Evolutionary conservation across 768 basidiomycete species (phyloP).

Genomic region (Clathrus columnatus): DNA sequence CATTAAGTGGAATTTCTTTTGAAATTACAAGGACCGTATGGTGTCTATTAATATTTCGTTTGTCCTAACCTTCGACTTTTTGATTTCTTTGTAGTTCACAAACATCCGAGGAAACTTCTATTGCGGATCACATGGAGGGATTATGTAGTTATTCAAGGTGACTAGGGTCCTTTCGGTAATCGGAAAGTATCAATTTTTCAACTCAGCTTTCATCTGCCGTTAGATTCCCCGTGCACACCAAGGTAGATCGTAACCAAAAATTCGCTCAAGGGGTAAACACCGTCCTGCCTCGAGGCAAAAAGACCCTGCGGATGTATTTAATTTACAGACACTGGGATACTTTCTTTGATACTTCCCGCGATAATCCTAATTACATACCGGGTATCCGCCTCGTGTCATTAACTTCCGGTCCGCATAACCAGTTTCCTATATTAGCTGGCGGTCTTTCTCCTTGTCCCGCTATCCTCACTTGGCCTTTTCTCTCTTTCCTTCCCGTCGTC

Average conservation of each 20-base stretch:
- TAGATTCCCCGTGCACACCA: background rate
- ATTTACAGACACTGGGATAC: background rate
- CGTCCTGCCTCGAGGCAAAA: background rate
- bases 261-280: background rate
- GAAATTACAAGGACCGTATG: background rate
- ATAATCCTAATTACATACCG: background rate
- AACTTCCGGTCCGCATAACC: background rate
- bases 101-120: background rate
- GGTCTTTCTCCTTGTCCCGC: background rate
- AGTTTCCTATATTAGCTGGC: background rate
- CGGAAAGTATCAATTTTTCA: background rate
- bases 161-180: background rate
- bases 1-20: background rate
- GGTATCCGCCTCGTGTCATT: background rate
- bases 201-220: background rate
- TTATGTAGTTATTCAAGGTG: background rate
- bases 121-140: background rate
- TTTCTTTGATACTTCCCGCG: no score
- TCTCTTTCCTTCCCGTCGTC: conserved; percentile 17
- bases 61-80: background rate
- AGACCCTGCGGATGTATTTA: background rate
- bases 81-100: background rate
- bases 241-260: background rate
- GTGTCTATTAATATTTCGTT: background rate
- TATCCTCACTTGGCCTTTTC: conserved; percentile 2